Conservation (phyloP, 116 monocot species). For the Phalaenopsis hybrid region DNA sequence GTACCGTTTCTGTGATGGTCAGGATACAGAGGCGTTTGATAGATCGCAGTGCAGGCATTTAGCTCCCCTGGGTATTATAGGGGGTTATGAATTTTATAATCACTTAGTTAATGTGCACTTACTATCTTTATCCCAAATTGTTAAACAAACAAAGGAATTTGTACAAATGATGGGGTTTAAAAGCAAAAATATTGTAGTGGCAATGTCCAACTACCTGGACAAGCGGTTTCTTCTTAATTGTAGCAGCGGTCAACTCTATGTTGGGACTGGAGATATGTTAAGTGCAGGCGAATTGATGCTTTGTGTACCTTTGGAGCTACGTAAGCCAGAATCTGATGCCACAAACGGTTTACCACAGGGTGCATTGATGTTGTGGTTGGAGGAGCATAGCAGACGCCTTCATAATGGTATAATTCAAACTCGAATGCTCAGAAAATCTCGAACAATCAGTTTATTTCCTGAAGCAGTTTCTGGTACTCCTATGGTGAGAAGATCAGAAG, state of each 20-base stretch:
- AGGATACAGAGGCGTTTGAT: slow-evolving; percentile 28
- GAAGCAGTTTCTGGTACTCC: slow-evolving; percentile 19
- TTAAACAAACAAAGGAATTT: slow-evolving; percentile 32
- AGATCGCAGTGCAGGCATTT: slow-evolving; percentile 4
- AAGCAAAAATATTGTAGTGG: slow-evolving; percentile 35
- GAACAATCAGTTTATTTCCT: slow-evolving; percentile 61
- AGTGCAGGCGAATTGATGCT: slow-evolving; percentile 59
- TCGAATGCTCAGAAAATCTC: slow-evolving; percentile 18
- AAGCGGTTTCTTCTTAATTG: slow-evolving; percentile 71
- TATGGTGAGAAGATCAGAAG: slow-evolving; percentile 1
- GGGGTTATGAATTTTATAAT: slow-evolving; percentile 74
- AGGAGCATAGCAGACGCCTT: slow-evolving; percentile 69
- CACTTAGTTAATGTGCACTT: slow-evolving; percentile 63
- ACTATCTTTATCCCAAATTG: slow-evolving; percentile 38
- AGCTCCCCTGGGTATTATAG: slow-evolving; percentile 52
- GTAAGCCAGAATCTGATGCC: slow-evolving; percentile 19
- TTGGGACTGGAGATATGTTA: slow-evolving; percentile 54
- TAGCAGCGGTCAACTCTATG: slow-evolving; percentile 57
- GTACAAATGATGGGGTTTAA: slow-evolving; percentile 15
- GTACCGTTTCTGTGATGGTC: slow-evolving; percentile 81
- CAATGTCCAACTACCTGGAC: slow-evolving; percentile 36
- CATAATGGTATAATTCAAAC: slow-evolving; percentile 50
- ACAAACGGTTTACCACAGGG: slow-evolving; percentile 32
- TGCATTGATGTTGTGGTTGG: slow-evolving; percentile 79
- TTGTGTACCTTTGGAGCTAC: slow-evolving; percentile 55